Base-by-base conservation (phyloP, 805 yeast genomes). In the Candida xyloterini region DNA sequence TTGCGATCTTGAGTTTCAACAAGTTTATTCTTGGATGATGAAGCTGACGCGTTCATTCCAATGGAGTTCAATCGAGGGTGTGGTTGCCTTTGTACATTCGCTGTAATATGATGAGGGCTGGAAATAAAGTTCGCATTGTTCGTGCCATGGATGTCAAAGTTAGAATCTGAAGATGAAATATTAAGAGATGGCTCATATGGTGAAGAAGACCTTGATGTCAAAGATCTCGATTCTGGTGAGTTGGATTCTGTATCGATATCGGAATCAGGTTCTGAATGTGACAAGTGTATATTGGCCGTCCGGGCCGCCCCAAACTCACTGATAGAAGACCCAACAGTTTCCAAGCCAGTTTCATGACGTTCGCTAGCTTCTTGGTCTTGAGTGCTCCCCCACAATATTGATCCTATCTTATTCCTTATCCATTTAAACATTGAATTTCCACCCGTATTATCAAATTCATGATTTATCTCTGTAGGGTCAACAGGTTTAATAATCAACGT, bases 401-500 rank as follows among this genome's bases (percentile, higher is more conserved):
- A 18, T 23, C 44, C 37, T 33, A 60, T 22, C 22, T 46, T 55
- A 9, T 44, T 40, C 22, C 43, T 58, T 10, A 61, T 16, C 66
- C 66, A 60, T 10, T 36, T 33, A 14, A 59, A 46, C 1, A 53
- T 41, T 5, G 57, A 48, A 1, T 24, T 13, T 3, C 42, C 41
- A 14, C 33, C 25, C 15, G 22, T 27, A 11, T 29, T 29, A 13
- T 51, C 53, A 5, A 40, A 34, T 3, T 48, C 48, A 8, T 33
- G 22, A n/a, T 39, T 36, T n/a, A 39, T 27, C 16, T 50, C 59
- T 27, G 49, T 52, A 10, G 57, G 58, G 35, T 61, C 65, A 3
- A 57, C 29, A 4, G 93, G 90, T 54, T 84, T 84, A 47, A 89
- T 65, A 16, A 86, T 79, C 33, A 89, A 60, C 0, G 84, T 86